Percentiles rank a stretch among this genome's conserved stretches.
Evolutionary conservation across 306 rosid genomes (phyloP).

Genomic region (Fragaria nilgerrensis): DNA sequence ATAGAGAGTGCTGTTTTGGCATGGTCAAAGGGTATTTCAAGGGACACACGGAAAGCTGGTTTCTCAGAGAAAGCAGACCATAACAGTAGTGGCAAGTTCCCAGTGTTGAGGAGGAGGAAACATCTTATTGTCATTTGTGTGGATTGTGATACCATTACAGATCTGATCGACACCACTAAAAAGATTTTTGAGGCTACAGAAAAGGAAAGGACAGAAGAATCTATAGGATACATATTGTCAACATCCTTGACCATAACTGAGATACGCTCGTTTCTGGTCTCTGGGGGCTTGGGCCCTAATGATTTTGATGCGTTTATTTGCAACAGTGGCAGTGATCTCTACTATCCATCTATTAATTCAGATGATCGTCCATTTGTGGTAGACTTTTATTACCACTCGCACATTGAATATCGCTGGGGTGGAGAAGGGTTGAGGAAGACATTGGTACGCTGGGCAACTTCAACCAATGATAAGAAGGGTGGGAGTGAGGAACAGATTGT

Average conservation of each 20-base stretch:
- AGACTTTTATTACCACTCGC: constrained; percentile 98
- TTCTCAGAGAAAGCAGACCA: constrained; percentile 66
- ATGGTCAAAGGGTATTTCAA: constrained; percentile 87
- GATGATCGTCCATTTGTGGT: constrained; percentile 81
- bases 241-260: constrained; percentile 85
- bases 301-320: constrained; percentile 98
- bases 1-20: constrained; percentile 86
- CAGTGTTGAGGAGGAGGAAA: constrained; percentile 90
- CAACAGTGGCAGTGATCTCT: constrained; percentile 97
- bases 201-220: constrained; percentile 79
- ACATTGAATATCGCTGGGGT: constrained; percentile 95
- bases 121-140: constrained; percentile 79
- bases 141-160: constrained; percentile 65
- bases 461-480: constrained; percentile 57
- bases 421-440: constrained; percentile 98
- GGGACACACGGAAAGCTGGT: constrained; percentile 64
- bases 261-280: constrained; percentile 70
- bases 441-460: constrained; percentile 79
- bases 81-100: constrained; percentile 74
- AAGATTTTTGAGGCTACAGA: constrained; percentile 67
- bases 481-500: constrained; percentile 51
- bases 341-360: constrained; percentile 77
- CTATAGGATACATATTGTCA: constrained; percentile 88
- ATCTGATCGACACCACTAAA: constrained; percentile 60
- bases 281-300: constrained; percentile 72